Evolutionary conservation across 192 early-diverging fungal genomes (phyloP), one percentile per base, ranked within the genome.

Genomic region (Entophlyctis luteolus): DNA sequence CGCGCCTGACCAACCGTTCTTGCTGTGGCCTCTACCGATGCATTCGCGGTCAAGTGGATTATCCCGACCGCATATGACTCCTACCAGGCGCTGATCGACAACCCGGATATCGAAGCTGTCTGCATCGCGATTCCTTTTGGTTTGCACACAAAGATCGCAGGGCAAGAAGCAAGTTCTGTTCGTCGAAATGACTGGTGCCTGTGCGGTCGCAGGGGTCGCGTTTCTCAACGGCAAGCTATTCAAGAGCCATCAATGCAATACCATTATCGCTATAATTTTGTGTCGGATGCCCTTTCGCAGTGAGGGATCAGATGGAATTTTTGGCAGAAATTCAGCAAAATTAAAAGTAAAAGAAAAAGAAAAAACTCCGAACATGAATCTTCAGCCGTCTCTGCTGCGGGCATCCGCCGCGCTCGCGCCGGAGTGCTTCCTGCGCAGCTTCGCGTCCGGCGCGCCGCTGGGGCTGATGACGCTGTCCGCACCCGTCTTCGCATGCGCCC

Each of bases 221-320:
- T 71, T 71, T 32, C 46, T 71, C 29, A 59, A 71, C 46, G 69
- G 69, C 34, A 71, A 58, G 33, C 63, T 62, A n/a, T 71, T 58
- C 57, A 55, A 59, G 28, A 58, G 63, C 62, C 69, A 71, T 29
- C 69, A 58, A 25, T 47, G 69, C 27, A 71, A 46, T 46, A 47
- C 22, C 22, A 2, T 32, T 18, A 62, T 71, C 48, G n/a, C n/a
- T n/a, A n/a, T n/a, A n/a, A n/a, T n/a, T n/a, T n/a, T n/a, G n/a
- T n/a, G n/a, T n/a, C n/a, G n/a, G n/a, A n/a, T n/a, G n/a, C n/a
- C n/a, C n/a, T n/a, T n/a, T n/a, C n/a, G n/a, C n/a, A n/a, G n/a
- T n/a, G n/a, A n/a, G n/a, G n/a, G n/a, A n/a, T n/a, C n/a, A n/a
- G n/a, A n/a, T n/a, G n/a, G n/a, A n/a, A n/a, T n/a, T n/a, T n/a